Percentiles rank a stretch among this genome's conserved stretches.
Conservation (phyloP, 345 rosid species). For the Lepidium africanum region DNA sequence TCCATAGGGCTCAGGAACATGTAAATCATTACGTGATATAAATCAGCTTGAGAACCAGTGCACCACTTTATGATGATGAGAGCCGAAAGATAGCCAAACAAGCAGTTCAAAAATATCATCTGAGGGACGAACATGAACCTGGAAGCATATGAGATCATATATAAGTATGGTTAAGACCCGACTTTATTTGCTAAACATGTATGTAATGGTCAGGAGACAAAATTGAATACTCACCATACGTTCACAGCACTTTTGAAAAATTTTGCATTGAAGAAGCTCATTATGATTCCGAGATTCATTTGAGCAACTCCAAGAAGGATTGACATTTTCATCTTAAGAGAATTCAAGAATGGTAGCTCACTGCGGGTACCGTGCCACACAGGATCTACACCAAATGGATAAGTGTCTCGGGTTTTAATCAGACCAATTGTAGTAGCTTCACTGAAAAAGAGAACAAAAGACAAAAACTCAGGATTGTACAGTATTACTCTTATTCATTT, state of each 20-base stretch:
- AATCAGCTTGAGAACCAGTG: conserved; percentile 92
- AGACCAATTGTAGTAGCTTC: conserved; percentile 80
- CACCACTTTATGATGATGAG: conserved; percentile 83
- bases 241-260: conserved; percentile 62
- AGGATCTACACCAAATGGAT: conserved; percentile 96
- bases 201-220: background rate
- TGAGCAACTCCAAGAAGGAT: conserved; percentile 94
- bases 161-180: background rate
- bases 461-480: background rate
- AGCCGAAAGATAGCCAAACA: conserved; percentile 85
- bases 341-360: conserved; percentile 88
- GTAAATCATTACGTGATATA: conserved; percentile 89
- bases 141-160: conserved; percentile 25
- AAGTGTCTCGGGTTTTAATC: conserved; percentile 69
- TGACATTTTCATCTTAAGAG: conserved; percentile 99
- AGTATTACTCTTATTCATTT: background rate
- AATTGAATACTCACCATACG: conserved; percentile 44
- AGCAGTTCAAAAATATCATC: conserved; percentile 76
- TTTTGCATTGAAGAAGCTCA: conserved; percentile 83
- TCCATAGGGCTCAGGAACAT: conserved; percentile 96
- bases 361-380: conserved; percentile 90
- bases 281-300: conserved; percentile 92
- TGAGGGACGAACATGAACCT: conserved; percentile 98
- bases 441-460: conserved; percentile 31
- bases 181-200: conserved; percentile 1